Evolutionary conservation across 148 eudicot species (phyloP).

Genomic region (Nepenthes mirabilis): DNA sequence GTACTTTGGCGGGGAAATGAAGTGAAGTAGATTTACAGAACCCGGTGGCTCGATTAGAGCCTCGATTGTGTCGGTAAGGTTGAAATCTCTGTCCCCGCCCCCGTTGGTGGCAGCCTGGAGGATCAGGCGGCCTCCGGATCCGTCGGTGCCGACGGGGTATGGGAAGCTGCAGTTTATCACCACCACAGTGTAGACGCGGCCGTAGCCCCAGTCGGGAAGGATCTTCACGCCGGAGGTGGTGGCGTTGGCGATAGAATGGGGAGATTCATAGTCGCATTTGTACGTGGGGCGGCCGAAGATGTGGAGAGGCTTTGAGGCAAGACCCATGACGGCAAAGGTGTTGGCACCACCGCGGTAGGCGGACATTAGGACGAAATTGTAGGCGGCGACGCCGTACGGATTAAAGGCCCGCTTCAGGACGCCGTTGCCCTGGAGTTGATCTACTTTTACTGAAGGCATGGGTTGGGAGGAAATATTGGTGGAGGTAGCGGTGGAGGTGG

Average conservation of each 20-base stretch:
- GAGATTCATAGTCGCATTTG: constrained; percentile 31
- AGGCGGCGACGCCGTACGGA: constrained; percentile 49
- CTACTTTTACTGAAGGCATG: constrained; percentile 5
- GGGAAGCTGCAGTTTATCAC: constrained; percentile 73
- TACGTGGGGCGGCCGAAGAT: constrained; percentile 40
- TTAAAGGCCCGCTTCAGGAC: constrained; percentile 29
- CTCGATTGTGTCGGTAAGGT: constrained; percentile 25
- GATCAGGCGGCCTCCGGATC: constrained; percentile 29
- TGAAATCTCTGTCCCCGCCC: constrained; percentile 18
- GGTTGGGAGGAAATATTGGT: neutral
- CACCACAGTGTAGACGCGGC: constrained; percentile 62
- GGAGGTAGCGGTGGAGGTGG: neutral
- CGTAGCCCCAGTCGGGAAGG: constrained; percentile 85
- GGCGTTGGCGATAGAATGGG: neutral
- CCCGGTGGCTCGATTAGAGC: constrained; percentile 33
- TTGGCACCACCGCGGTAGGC: constrained; percentile 69
- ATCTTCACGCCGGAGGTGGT: constrained; percentile 17
- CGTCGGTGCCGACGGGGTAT: constrained; percentile 11
- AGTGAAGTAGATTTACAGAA: constrained; percentile 7
- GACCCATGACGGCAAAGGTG: constrained; percentile 43
- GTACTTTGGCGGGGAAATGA: constrained; percentile 31
- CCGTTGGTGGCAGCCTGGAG: constrained; percentile 39
- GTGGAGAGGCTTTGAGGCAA: constrained; percentile 59
- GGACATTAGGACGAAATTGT: constrained; percentile 56
- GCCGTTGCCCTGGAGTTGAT: constrained; percentile 16